Percentiles rank a stretch among this genome's conserved stretches.
phyloP scores from a whole-genome alignment of 306 rosid genomes.

The Acacia confusa region DNA sequence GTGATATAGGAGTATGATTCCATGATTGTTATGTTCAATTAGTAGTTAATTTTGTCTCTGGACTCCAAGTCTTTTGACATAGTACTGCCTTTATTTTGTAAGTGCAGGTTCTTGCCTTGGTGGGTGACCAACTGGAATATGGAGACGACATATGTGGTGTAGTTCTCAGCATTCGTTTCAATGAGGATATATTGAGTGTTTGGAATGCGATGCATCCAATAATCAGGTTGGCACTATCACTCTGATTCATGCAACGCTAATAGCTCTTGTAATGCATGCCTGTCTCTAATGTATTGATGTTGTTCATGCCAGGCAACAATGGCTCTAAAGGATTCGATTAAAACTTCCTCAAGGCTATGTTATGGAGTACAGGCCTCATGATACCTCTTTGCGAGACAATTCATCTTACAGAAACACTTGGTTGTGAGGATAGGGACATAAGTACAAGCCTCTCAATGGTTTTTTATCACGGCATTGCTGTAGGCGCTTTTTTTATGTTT shows the following conservation, averaged over 20 bases:
- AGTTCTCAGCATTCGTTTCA: constrained; percentile 89
- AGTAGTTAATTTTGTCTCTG: background rate
- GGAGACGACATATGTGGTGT: constrained; percentile 93
- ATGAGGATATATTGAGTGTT: constrained; percentile 85
- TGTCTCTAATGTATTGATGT: background rate
- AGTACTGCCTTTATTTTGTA: background rate
- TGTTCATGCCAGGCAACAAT: constrained; percentile 67
- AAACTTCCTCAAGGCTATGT: constrained; percentile 92
- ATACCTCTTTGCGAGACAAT: constrained; percentile 88
- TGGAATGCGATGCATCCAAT: constrained; percentile 95
- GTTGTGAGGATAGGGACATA: constrained; percentile 67
- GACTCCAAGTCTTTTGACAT: background rate
- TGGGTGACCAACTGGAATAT: constrained; percentile 87
- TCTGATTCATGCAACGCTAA: background rate
- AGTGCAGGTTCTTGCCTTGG: constrained; percentile 82
- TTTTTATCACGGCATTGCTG: background rate
- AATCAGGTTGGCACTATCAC: constrained; percentile 59
- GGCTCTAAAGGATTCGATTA: constrained; percentile 85
- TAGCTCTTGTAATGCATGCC: background rate
- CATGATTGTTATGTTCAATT: background rate
- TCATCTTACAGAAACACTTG: constrained; percentile 95
- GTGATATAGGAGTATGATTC: background rate
- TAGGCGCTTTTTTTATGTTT: constrained; percentile 9
- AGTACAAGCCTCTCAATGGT: background rate
- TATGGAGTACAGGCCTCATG: constrained; percentile 94